A percentile compares a stretch with the other conserved stretches of the same genome.
These are phyloP conservation scores for Candida sp. DNA, from an alignment of 1,139 yeast genomes.

Conservation along the genomic window DNA sequence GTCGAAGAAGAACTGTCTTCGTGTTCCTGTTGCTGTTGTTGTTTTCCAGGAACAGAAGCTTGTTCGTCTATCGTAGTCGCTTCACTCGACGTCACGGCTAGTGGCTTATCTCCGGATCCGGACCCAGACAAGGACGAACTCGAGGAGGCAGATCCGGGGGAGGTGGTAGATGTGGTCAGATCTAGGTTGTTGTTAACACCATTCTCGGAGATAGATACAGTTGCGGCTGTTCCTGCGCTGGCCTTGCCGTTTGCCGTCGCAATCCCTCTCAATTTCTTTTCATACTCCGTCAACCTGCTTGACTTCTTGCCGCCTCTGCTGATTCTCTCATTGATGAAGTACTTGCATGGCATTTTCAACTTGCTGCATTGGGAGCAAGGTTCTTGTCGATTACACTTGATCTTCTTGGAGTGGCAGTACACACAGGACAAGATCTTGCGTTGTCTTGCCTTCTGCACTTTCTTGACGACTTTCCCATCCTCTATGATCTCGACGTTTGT, in stretches of 20 bases:
- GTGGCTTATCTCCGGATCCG: not conserved
- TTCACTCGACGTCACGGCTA: conserved; percentile 1
- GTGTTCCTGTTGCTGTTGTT: not conserved
- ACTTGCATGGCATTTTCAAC: conserved; percentile 49
- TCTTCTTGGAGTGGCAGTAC: conserved; percentile 64
- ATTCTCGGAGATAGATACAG: not conserved
- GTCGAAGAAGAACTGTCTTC: not conserved
- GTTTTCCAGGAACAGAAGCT: not conserved
- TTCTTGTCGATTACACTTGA: conserved; percentile 57
- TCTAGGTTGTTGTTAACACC: not conserved
- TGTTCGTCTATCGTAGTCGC: conserved; percentile 6
- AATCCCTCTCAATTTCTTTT: conserved; percentile 13
- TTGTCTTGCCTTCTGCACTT: conserved; percentile 63
- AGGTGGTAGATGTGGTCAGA: not conserved
- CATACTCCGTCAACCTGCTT: conserved; percentile 17
- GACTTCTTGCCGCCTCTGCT: conserved; percentile 51
- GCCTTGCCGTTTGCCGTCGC: not conserved
- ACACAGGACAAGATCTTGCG: conserved; percentile 61
- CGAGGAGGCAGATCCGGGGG: not conserved
- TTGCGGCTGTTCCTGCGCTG: not conserved
- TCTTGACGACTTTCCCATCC: conserved; percentile 44
- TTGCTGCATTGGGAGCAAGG: conserved; percentile 58
- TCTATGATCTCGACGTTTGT: conserved; percentile 3
- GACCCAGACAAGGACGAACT: not conserved
- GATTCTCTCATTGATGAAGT: conserved; percentile 58